These are phyloP conservation scores for Aspergillus cejpii DNA, from an alignment of 2,329 filamentous ascomycete genomes.

Conservation along the genomic window DNA sequence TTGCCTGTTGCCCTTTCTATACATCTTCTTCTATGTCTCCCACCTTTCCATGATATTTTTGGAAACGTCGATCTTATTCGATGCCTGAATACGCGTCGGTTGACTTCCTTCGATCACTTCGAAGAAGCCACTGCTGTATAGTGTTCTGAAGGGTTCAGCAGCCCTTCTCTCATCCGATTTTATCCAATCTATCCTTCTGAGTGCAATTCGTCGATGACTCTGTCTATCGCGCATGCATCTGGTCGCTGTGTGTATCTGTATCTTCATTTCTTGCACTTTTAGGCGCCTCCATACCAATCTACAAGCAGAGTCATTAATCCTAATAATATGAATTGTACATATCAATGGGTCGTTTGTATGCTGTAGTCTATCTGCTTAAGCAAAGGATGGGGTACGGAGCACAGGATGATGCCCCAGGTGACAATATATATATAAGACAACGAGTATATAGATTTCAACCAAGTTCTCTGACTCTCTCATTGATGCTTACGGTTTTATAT, in stretches of 20 bases:
- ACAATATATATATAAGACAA: too few relatives aligned
- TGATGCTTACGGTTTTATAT: too few relatives aligned
- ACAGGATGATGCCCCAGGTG: too few relatives aligned
- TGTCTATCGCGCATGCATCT: slow-evolving; percentile 1
- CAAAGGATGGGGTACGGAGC: background rate
- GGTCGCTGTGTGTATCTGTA: slow-evolving; percentile 4
- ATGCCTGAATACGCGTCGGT: too few relatives aligned
- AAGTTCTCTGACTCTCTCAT: too few relatives aligned
- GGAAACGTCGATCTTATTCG: background rate
- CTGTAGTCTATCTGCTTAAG: background rate
- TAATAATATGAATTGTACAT: slow-evolving; percentile 22
- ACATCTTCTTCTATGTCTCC: background rate
- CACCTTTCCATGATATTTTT: background rate
- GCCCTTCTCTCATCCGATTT: background rate
- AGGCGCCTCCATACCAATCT: slow-evolving; percentile 11
- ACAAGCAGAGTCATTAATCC: slow-evolving; percentile 14
- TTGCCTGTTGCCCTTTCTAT: background rate
- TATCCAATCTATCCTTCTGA: background rate
- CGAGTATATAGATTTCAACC: too few relatives aligned
- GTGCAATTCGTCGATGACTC: background rate
- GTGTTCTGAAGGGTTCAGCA: background rate
- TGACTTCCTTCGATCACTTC: too few relatives aligned
- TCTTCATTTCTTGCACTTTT: background rate
- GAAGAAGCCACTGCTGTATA: background rate
- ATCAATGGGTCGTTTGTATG: slow-evolving; percentile 5